Evolutionary conservation across 1,139 yeast species (phyloP).

Genomic region (Geotrichum fermentans): DNA sequence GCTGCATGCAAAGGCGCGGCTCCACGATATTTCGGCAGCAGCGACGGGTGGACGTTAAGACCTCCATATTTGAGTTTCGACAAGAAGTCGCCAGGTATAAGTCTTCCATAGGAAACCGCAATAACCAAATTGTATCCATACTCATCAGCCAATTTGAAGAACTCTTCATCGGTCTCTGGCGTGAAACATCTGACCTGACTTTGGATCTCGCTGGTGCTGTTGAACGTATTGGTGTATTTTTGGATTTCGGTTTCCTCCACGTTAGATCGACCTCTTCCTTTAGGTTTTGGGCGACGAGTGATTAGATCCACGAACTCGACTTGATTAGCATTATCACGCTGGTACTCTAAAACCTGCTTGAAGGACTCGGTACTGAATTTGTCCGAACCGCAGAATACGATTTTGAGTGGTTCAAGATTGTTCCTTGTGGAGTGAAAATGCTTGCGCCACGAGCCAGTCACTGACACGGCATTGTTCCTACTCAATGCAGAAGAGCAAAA

Average conservation of each 20-base stretch:
- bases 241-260: conserved; percentile 53
- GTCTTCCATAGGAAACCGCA: conserved; percentile 84
- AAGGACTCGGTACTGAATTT: conserved; percentile 62
- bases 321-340: conserved; percentile 31
- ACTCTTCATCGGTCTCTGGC: conserved; percentile 40
- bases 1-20: conserved; percentile 88
- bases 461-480: too few relatives aligned
- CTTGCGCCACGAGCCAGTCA: too few relatives aligned
- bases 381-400: conserved; percentile 83
- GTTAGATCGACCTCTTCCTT: conserved; percentile 59
- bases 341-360: conserved; percentile 42
- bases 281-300: conserved; percentile 60
- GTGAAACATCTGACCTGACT: conserved; percentile 28
- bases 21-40: conserved; percentile 78
- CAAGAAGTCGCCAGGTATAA: conserved; percentile 65
- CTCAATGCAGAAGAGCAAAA: too few relatives aligned
- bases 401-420: conserved; percentile 33
- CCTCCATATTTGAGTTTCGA: conserved; percentile 55
- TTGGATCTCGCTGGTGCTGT: conserved; percentile 64
- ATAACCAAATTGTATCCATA: conserved; percentile 56
- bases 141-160: conserved; percentile 37
- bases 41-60: conserved; percentile 86
- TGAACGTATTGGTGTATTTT: conserved; percentile 40
- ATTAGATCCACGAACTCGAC: conserved; percentile 55
- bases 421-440: too few relatives aligned